phyloP scores from a whole-genome alignment of 495 filamentous ascomycete genomes.

The Antarctomyces pellizariae region DNA sequence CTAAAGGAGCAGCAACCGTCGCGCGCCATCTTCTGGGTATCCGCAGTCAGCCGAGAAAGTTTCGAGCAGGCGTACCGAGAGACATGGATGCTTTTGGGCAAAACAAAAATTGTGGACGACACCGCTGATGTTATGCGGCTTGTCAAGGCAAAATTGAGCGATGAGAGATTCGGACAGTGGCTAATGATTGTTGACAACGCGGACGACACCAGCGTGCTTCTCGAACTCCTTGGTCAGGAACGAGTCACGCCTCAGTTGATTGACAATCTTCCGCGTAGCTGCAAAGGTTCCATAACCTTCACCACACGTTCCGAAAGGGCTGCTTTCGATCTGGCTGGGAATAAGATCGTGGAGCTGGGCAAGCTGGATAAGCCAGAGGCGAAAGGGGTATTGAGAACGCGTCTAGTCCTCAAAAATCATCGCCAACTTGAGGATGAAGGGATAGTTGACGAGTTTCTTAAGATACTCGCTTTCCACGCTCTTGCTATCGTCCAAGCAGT shows the following conservation, averaged over 20 bases:
- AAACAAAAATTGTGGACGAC: slow-evolving; percentile 4
- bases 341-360: slow-evolving; percentile 10
- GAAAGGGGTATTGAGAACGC: slow-evolving; percentile 4
- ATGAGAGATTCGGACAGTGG: slow-evolving; percentile 9
- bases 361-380: slow-evolving; percentile 12
- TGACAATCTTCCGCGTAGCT: slow-evolving; percentile 12
- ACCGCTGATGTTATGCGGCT: slow-evolving; percentile 8
- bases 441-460: background rate
- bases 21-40: slow-evolving; percentile 27
- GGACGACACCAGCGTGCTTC: slow-evolving; percentile 9
- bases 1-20: slow-evolving; percentile 13
- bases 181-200: slow-evolving; percentile 16
- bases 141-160: slow-evolving; percentile 8
- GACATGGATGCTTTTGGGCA: slow-evolving; percentile 14
- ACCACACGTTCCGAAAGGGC: slow-evolving; percentile 13
- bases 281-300: slow-evolving; percentile 13
- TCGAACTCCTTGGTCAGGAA: background rate
- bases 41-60: slow-evolving; percentile 15
- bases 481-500: slow-evolving; percentile 4
- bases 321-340: slow-evolving; percentile 6
- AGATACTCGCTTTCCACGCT: slow-evolving; percentile 1
- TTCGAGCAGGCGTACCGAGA: slow-evolving; percentile 22
- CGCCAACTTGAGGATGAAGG: slow-evolving; percentile 2
- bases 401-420: slow-evolving; percentile 5
- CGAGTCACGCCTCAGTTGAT: too few relatives aligned